A percentile compares a stretch with the other conserved stretches of the same genome.
Evolutionary conservation across 1,139 yeast genomes (phyloP).

Genomic region (Pichia inconspicua): DNA sequence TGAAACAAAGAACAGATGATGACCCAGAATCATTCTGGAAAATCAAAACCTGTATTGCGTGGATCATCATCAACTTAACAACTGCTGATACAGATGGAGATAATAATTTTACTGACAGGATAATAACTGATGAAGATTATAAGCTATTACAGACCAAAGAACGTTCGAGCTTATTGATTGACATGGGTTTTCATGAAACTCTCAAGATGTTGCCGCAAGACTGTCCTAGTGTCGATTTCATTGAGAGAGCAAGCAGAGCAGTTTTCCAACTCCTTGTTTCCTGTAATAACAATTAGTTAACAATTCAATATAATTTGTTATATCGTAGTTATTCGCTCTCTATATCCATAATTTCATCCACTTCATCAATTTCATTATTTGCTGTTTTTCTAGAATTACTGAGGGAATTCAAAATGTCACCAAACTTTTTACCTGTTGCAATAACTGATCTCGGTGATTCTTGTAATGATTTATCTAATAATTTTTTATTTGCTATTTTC

Average conservation of each 20-base stretch:
- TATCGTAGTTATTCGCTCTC: slow-evolving; percentile 39
- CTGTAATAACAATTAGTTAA: not conserved
- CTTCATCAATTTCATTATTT: slow-evolving; percentile 46
- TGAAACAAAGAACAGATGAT: slow-evolving; percentile 21
- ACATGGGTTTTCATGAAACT: slow-evolving; percentile 34
- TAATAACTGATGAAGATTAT: slow-evolving; percentile 2
- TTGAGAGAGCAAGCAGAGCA: slow-evolving; percentile 43
- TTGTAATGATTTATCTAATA: slow-evolving; percentile 23
- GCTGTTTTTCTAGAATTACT: slow-evolving; percentile 18
- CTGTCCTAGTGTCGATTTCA: slow-evolving; percentile 35
- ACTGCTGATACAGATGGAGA: slow-evolving; percentile 15
- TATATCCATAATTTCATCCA: slow-evolving; percentile 48
- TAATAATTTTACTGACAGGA: slow-evolving; percentile 15
- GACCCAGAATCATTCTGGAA: slow-evolving; percentile 35
- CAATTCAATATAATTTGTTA: not conserved
- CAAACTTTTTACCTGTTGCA: not conserved
- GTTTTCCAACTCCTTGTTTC: slow-evolving; percentile 28
- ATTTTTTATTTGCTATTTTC: slow-evolving; percentile 24
- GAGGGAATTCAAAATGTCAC: slow-evolving; percentile 3
- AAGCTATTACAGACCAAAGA: slow-evolving; percentile 17
- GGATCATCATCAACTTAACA: slow-evolving; percentile 53
- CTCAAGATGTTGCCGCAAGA: slow-evolving; percentile 28
- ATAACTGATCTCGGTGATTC: not conserved
- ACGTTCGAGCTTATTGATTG: slow-evolving; percentile 27
- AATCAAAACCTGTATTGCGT: slow-evolving; percentile 47